Evolutionary conservation across 164 flowering plant species (phyloP), one percentile per base, ranked within the genome.

Genomic region (Chimonanthus praecox): DNA sequence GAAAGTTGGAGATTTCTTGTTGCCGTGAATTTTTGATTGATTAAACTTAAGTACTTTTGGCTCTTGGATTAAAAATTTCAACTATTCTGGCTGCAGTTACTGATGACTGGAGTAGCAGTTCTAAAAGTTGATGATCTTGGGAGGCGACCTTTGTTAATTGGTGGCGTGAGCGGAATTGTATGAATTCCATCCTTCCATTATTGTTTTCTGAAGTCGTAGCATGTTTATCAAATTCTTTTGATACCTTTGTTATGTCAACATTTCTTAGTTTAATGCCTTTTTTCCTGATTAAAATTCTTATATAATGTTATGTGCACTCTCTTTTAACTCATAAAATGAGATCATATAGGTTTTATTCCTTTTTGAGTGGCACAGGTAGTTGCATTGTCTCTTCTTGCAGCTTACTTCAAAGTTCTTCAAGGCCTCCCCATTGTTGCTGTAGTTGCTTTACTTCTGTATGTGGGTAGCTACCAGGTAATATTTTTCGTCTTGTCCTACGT

Each of bases 81-180:
- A 20, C 62, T 80, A 33, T 63, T 83, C 48, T 63, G 79, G 43
- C 61, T 79, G 74, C 86, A 95, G 99, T 82, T 93, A 16, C 71
- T 93, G 58, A 93, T 93, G 99, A 95, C 99, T 67, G 89, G 94
- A 64, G 67, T 95, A 64, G 99, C 92, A 70, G 95, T 93, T 64
- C 79, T 87, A 7, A 90, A 92, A 84, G 99, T 92, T 69, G 99
- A 95, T 79, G 87, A 90, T 79, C 86, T 95, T 77, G 99, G 97
- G 43, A 87, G 98, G 78, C 80, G 95, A 72, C 99, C 98, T 3
- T 81, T 95, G 74, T 81, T 95, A 58, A 88, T 92, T 81, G 98
- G 92, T 74, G 97, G 97, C 67, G 92, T 95, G 60, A 80, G 87
- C 79, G 98, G 97, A 47, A 83, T 95, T 80, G 97, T 94, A 87